These are phyloP conservation scores for Solanum hybrid DNA, from an alignment of 305 asterid genomes.

Conservation along the genomic window DNA sequence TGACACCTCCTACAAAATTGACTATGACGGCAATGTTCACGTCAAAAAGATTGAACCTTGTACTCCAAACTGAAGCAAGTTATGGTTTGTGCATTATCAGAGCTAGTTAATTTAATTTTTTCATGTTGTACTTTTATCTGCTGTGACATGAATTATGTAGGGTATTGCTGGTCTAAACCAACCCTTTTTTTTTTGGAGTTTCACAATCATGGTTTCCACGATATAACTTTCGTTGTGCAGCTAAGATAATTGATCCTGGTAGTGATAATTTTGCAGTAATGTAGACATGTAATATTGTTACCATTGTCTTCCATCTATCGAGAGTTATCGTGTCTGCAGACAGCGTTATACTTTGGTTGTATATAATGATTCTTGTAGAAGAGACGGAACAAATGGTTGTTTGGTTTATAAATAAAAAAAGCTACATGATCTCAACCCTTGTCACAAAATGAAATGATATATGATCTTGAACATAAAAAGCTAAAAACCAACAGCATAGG, in stretches of 20 bases:
- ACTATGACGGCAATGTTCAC: constrained; percentile 38
- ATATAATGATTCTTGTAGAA: neutral
- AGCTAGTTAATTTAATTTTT: neutral
- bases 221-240: neutral
- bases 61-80: constrained; percentile 7
- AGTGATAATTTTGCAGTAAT: neutral
- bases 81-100: neutral
- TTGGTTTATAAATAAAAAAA: neutral
- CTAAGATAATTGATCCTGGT: neutral
- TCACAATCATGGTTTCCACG: neutral
- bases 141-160: neutral
- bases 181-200: neutral
- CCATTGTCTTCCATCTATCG: neutral
- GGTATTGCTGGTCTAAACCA: neutral
- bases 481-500: neutral
- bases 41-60: constrained; percentile 42
- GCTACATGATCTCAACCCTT: neutral
- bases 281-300: neutral
- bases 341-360: neutral
- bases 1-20: constrained; percentile 63
- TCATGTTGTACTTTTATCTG: neutral
- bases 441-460: neutral
- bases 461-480: neutral
- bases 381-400: neutral
- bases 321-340: neutral